phyloP scores from a whole-genome alignment of 495 filamentous ascomycete species.

The Cladorrhinum samala region DNA sequence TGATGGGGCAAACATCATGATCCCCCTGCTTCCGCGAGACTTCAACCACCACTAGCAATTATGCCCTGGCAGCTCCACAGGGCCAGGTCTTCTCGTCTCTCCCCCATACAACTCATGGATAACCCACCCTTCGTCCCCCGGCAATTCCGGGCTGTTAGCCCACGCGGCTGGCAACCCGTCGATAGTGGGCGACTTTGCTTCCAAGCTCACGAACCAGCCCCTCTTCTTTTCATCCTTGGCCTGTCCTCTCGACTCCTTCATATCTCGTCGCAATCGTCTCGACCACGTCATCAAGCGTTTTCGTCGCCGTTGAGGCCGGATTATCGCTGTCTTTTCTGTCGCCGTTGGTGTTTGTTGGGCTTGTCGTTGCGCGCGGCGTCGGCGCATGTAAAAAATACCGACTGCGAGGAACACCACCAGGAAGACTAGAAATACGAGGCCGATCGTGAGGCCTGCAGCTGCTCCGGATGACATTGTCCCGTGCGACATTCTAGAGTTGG shows the following conservation, averaged over 20 bases:
- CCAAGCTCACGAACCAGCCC: conserved; percentile 5
- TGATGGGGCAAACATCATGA: too few species aligned
- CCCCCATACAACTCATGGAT: conserved; percentile 10
- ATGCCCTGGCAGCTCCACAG: background rate
- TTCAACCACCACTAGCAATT: too few species aligned
- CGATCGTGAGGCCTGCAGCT: background rate
- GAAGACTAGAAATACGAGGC: background rate
- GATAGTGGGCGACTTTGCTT: background rate
- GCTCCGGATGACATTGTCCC: background rate
- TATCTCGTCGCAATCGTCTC: too few species aligned
- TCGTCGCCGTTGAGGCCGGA: too few species aligned
- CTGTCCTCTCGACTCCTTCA: too few species aligned
- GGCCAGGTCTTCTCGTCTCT: background rate
- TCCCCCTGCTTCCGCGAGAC: too few species aligned
- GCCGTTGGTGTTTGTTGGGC: too few species aligned
- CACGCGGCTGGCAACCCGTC: background rate
- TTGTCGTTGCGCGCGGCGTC: too few species aligned
- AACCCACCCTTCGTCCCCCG: conserved; percentile 1
- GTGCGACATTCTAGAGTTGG: background rate
- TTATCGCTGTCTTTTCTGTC: background rate
- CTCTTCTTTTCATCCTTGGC: too few species aligned
- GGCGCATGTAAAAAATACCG: background rate
- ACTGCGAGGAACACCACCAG: background rate
- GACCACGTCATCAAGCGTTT: too few species aligned
- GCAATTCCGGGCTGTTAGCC: background rate